phyloP scores from a whole-genome alignment of 805 yeast species.

The Alloascoidea africana region DNA sequence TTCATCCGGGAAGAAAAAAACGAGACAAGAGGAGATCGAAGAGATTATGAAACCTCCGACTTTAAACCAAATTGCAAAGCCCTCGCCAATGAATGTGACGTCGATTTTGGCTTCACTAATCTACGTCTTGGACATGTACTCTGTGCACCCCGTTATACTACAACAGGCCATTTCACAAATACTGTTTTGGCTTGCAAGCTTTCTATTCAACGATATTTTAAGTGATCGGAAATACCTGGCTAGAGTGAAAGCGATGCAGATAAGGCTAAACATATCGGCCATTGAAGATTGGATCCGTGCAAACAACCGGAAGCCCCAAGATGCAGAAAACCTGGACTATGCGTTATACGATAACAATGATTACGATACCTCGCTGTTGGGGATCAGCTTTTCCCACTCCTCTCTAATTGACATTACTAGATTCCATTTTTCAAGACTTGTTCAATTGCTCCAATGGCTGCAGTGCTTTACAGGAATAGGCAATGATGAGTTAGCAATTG shows the following conservation, averaged over 20 bases:
- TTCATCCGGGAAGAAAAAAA: conserved; percentile 28
- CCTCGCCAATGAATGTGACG: conserved; percentile 76
- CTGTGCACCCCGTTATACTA: conserved; percentile 62
- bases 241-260: conserved; percentile 77
- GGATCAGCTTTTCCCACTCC: background rate
- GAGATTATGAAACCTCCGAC: conserved; percentile 78
- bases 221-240: conserved; percentile 56
- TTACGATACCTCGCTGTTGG: background rate
- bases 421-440: conserved; percentile 51
- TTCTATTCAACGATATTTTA: conserved; percentile 59
- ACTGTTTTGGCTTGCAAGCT: conserved; percentile 60
- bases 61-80: conserved; percentile 61
- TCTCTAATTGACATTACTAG: background rate
- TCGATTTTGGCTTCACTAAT: conserved; percentile 82
- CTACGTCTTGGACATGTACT: conserved; percentile 70
- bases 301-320: conserved; percentile 35
- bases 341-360: background rate
- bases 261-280: conserved; percentile 70
- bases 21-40: conserved; percentile 58
- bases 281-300: conserved; percentile 89
- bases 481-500: conserved; percentile 26
- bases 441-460: conserved; percentile 78
- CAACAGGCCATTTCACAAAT: conserved; percentile 69
- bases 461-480: conserved; percentile 68
- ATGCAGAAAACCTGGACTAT: conserved; percentile 10